phyloP scores from a whole-genome alignment of 2,329 filamentous ascomycete species.

The Escovopsis weberi region DNA sequence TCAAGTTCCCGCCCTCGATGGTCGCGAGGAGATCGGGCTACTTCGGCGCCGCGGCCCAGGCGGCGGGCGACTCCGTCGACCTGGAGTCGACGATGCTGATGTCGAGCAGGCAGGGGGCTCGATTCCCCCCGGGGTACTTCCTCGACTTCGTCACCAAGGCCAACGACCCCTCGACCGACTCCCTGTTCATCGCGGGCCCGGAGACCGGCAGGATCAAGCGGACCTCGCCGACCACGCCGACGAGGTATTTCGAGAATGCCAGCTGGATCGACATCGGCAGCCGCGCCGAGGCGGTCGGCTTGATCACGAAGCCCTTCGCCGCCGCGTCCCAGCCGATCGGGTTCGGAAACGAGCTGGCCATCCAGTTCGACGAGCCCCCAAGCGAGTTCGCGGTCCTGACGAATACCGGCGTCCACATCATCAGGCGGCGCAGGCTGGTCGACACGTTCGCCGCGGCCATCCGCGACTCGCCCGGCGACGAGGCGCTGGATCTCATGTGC shows the following conservation, averaged over 20 bases:
- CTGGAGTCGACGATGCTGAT: conserved; percentile 34
- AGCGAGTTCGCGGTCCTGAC: conserved; percentile 85
- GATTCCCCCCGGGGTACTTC: conserved; percentile 81
- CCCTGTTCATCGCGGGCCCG: conserved; percentile 71
- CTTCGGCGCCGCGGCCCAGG: conserved; percentile 6
- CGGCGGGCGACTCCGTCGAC: conserved; percentile 29
- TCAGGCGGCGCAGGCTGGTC: conserved; percentile 70
- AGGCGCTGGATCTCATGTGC: conserved; percentile 68
- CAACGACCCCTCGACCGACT: conserved; percentile 46
- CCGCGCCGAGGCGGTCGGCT: conserved; percentile 62
- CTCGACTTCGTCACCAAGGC: conserved; percentile 58
- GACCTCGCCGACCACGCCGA: conserved; percentile 34
- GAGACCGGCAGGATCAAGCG: conserved; percentile 74
- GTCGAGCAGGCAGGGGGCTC: conserved; percentile 35
- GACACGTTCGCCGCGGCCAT: conserved; percentile 83
- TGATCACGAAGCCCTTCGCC: conserved; percentile 59
- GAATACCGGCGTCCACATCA: conserved; percentile 75
- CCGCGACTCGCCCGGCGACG: conserved; percentile 56
- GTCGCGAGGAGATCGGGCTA: conserved; percentile 16
- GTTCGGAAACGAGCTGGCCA: conserved; percentile 88
- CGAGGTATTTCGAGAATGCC: conserved; percentile 62
- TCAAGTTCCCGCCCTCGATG: conserved; percentile 69
- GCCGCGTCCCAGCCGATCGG: conserved; percentile 55
- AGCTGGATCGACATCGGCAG: conserved; percentile 65
- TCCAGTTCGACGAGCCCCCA: conserved; percentile 78